Percentiles rank a stretch among this genome's conserved stretches.
Evolutionary conservation across 148 eudicot genomes (phyloP).

Genomic region (Amaranthus hypochondriacus): DNA sequence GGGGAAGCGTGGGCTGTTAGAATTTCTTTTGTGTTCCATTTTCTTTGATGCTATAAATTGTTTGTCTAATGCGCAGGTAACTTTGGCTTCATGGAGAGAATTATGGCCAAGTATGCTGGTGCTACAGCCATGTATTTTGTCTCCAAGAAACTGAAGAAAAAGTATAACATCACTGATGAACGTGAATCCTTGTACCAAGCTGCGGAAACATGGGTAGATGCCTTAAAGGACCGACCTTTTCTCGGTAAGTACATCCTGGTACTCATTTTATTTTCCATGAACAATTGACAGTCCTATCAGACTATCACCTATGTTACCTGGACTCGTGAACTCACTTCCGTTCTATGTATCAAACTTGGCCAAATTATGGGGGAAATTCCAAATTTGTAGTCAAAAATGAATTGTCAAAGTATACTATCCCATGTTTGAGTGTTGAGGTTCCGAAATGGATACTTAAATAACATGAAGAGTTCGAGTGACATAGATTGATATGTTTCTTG

Average conservation of each 20-base stretch:
- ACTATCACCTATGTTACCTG: no score
- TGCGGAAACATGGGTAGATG: slow-evolving; percentile 98
- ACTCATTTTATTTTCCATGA: neutral
- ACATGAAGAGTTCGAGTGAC: no score
- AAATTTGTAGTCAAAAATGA: no score
- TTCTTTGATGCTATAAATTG: neutral
- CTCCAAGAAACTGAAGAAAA: slow-evolving; percentile 83
- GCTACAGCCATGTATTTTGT: slow-evolving; percentile 96
- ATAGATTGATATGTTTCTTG: no score
- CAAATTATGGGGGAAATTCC: no score
- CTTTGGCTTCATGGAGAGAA: slow-evolving; percentile 74
- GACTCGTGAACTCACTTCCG: no score
- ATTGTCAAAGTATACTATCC: no score
- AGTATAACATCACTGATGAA: slow-evolving; percentile 75
- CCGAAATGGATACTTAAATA: no score
- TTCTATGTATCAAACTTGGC: no score
- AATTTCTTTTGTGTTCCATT: neutral
- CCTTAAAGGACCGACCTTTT: slow-evolving; percentile 68
- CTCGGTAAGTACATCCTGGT: slow-evolving; percentile 48
- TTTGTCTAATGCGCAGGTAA: slow-evolving; percentile 48
- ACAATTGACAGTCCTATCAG: neutral
- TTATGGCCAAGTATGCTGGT: slow-evolving; percentile 79
- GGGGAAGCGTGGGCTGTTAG: neutral
- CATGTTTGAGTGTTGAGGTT: no score
- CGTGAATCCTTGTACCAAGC: slow-evolving; percentile 81